A percentile compares a stretch with the other conserved stretches of the same genome.
Conservation (phyloP, 1,284 basidiomycete genomes). For the Ceratobasidium sp. region DNA sequence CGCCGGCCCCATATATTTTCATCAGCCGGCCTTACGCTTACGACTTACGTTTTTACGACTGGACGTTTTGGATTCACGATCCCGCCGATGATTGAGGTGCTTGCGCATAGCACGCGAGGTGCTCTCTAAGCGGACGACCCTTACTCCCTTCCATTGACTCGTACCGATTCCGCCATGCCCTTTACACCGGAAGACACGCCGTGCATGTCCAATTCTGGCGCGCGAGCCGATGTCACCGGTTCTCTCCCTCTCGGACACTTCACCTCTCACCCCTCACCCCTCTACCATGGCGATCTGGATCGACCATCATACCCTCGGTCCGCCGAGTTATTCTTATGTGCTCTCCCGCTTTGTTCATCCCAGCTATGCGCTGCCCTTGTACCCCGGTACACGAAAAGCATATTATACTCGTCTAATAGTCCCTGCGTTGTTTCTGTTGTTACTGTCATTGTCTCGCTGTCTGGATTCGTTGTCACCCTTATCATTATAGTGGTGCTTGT, state of each 20-base stretch:
- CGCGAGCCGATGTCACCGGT: constrained; percentile 19
- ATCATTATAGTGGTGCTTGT: constrained; percentile 29
- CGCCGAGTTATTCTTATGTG: constrained; percentile 36
- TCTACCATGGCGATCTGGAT: constrained; percentile 4
- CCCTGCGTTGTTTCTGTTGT: constrained; percentile 1
- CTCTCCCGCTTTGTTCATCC: not conserved
- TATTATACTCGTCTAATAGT: constrained; percentile 29
- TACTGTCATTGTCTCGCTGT: not conserved
- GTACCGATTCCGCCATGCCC: not conserved
- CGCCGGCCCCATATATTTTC: constrained; percentile 23
- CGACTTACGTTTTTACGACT: constrained; percentile 32
- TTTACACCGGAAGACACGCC: not conserved
- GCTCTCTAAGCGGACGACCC: too few relatives aligned
- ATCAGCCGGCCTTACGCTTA: constrained; percentile 9
- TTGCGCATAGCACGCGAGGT: constrained; percentile 25
- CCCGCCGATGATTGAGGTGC: constrained; percentile 21
- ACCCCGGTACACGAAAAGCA: constrained; percentile 19
- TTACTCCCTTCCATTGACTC: too few relatives aligned
- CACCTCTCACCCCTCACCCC: not conserved
- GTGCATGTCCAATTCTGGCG: not conserved
- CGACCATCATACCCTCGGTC: constrained; percentile 8
- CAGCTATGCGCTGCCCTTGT: not conserved
- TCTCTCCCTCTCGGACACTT: constrained; percentile 4
- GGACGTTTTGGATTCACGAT: not conserved
- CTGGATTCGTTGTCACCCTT: constrained; percentile 7